phyloP scores from a whole-genome alignment of 306 rosid genomes.

The Mimosa bimucronata region DNA sequence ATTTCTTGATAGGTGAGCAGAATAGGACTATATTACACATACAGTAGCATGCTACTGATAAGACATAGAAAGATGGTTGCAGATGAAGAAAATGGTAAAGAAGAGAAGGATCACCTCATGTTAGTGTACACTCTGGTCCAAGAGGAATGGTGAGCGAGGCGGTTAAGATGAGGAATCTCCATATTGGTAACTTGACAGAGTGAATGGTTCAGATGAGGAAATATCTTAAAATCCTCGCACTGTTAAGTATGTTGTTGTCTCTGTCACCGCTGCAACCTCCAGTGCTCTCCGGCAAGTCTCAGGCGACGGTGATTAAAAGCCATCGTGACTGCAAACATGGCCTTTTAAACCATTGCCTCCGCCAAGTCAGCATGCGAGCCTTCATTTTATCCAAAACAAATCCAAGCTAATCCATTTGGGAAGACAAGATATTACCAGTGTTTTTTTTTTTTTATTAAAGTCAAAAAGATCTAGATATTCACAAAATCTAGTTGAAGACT shows the following conservation, averaged over 20 bases:
- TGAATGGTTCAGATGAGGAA: not conserved
- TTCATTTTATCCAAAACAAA: not conserved
- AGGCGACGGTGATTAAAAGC: not conserved
- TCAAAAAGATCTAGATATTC: no score
- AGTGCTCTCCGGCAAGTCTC: not conserved
- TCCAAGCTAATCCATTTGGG: not conserved
- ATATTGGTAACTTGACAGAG: no score
- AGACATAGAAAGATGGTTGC: not conserved
- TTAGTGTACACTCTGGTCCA: not conserved
- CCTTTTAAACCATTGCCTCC: no score
- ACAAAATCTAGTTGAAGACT: no score
- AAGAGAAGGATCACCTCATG: constrained; percentile 33
- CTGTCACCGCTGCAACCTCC: not conserved
- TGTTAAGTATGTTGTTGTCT: not conserved
- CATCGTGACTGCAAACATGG: no score
- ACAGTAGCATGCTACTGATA: not conserved
- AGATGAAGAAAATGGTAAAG: no score
- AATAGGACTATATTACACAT: not conserved
- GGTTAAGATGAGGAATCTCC: constrained; percentile 34
- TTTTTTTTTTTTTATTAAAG: no score
- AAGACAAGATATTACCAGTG: no score
- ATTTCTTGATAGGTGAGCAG: not conserved
- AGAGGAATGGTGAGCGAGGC: no score
- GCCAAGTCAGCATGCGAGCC: not conserved
- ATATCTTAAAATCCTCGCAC: no score